Base-by-base conservation (phyloP, 192 early-diverging fungal genomes). In the Nowakowskiella sp. region DNA sequence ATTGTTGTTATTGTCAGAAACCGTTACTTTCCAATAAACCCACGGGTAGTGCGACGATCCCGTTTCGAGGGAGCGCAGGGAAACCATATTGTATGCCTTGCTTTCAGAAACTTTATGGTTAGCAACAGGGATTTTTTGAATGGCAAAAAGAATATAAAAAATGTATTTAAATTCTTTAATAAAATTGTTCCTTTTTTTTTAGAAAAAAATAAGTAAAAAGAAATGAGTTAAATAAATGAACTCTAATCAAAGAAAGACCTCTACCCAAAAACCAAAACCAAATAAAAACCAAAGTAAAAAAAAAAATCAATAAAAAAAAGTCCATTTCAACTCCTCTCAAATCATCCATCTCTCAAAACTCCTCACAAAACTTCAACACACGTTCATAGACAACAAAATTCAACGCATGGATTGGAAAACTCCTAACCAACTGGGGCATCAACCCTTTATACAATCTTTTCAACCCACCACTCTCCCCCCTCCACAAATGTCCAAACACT, bases 391-490 rank as follows among this genome's bases (percentile, higher is more conserved):
- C 61, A 28, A 25, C 28, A 53, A 78, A 78, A 54, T 72, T 78
- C 30, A 78, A 36, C 4, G 65, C 22, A 42, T 78, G 76, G 3
- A 78, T 66, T 21, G 71, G 71, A 51, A 78, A 75, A 29, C 60
- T 60, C 23, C 76, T 53, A 19, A 71, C 34, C 13, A 78, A 53
- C 57, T 78, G 76, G 42, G 72, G 61, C 13, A 59, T 55, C 25
- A 78, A 58, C 16, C 76, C 73, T 30, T 45, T 60, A 52, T 76
- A 76, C 51, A 75, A 78, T 9, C 76, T 67, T 2, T 44, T 22
- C 24, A 78, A 53, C 8, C 73, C 76, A 7, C 52, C 33, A 42
- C 66, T 60, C 10, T 26, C 32, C 47, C 49, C n/a, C n/a, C n/a
- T n/a, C n/a, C n/a, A 78, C 21, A 59, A 31, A 13, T 43, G 13